Evolutionary conservation across 2,329 filamentous ascomycete genomes (phyloP).

Genomic region (Colletotrichum lini): DNA sequence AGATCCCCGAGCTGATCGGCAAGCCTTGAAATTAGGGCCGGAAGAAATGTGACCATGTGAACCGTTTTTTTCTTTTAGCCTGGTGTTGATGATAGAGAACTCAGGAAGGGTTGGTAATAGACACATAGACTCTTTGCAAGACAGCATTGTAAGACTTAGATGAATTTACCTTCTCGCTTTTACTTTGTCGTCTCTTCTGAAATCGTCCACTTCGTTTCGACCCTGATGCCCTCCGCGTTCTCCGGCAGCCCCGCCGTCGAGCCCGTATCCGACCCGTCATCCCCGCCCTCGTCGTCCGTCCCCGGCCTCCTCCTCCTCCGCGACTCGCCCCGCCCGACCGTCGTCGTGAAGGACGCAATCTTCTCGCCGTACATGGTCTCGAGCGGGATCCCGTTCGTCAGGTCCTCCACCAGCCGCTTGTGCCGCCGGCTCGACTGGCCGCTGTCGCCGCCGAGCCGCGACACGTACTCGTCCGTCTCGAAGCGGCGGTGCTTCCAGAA

Average conservation of each 20-base stretch:
- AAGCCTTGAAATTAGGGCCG: neutral
- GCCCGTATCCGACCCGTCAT: slow-evolving; percentile 21
- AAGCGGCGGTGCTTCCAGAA: slow-evolving; percentile 32
- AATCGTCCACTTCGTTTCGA: slow-evolving; percentile 35
- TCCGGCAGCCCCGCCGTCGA: slow-evolving; percentile 22
- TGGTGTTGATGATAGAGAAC: neutral
- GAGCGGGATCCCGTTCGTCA: slow-evolving; percentile 30
- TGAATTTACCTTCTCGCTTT: neutral
- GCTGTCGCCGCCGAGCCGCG: slow-evolving; percentile 17
- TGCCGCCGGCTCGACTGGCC: slow-evolving; percentile 22
- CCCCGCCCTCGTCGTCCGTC: slow-evolving; percentile 1
- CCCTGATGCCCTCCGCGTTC: slow-evolving; percentile 25
- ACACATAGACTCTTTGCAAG: neutral
- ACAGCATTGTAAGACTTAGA: neutral
- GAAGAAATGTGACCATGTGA: no score
- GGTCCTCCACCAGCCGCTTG: slow-evolving; percentile 31
- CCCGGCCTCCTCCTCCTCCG: neutral
- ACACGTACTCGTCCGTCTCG: slow-evolving; percentile 30
- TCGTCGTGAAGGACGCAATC: slow-evolving; percentile 19
- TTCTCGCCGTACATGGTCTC: slow-evolving; percentile 32
- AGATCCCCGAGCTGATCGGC: slow-evolving; percentile 7
- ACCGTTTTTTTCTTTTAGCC: neutral
- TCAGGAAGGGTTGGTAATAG: no score
- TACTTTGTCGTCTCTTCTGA: slow-evolving; percentile 28
- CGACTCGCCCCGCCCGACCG: slow-evolving; percentile 1